phyloP scores from a whole-genome alignment of 352 stramenopile species.

The Pythium rhizo-oryzae region DNA sequence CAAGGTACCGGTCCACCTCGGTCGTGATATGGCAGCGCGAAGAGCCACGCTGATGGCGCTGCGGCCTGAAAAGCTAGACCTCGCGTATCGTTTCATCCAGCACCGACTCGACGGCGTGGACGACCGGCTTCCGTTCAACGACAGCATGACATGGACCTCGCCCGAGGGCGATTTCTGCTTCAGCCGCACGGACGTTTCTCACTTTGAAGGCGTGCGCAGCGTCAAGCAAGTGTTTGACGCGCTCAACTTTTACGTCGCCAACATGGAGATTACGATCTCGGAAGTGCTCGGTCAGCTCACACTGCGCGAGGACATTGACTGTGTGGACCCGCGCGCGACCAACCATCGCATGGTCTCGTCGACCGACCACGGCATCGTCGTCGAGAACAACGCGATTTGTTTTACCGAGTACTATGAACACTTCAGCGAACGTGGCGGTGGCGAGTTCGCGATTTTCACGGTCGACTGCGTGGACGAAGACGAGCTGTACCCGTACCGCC shows the following conservation, averaged over 20 bases:
- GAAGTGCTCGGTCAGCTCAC: slow-evolving; percentile 51
- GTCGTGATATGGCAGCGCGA: slow-evolving; percentile 10
- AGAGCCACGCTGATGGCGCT: slow-evolving; percentile 10
- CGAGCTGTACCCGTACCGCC: slow-evolving; percentile 46
- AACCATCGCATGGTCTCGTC: slow-evolving; percentile 49
- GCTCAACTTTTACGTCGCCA: slow-evolving; percentile 44
- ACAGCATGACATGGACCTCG: slow-evolving; percentile 10
- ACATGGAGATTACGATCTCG: slow-evolving; percentile 62
- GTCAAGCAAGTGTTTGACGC: slow-evolving; percentile 59
- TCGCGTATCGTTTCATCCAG: slow-evolving; percentile 7
- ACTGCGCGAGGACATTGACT: slow-evolving; percentile 53
- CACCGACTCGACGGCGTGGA: slow-evolving; percentile 10
- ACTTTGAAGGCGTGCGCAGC: slow-evolving; percentile 41
- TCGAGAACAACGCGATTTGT: slow-evolving; percentile 25
- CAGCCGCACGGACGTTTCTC: slow-evolving; percentile 37
- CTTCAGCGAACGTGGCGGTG: slow-evolving; percentile 9
- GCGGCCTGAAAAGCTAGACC: slow-evolving; percentile 9
- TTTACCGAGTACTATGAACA: slow-evolving; percentile 37
- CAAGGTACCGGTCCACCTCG: slow-evolving; percentile 7
- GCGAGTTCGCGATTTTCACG: slow-evolving; percentile 36
- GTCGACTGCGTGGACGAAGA: slow-evolving; percentile 43
- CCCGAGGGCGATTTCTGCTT: slow-evolving; percentile 15
- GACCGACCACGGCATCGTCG: slow-evolving; percentile 21
- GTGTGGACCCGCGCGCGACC: slow-evolving; percentile 31
- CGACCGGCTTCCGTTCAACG: background rate